phyloP scores from a whole-genome alignment of 768 basidiomycete genomes.

The Candolleomyces efflorescens region DNA sequence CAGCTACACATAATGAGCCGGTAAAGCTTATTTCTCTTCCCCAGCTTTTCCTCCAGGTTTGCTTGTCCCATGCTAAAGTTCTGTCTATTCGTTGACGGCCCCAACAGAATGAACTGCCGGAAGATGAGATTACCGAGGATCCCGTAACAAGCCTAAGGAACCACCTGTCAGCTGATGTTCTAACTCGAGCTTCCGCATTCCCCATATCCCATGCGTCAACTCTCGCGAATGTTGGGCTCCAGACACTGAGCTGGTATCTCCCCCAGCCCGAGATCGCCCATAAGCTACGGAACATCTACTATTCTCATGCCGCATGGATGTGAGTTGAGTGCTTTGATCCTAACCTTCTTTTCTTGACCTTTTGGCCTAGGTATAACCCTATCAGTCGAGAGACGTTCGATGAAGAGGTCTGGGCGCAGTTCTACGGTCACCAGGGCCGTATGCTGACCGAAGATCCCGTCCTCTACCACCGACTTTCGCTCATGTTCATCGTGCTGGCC shows the following conservation, averaged over 20 bases:
- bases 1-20: conserved; percentile 6
- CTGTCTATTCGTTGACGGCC: conserved; percentile 49
- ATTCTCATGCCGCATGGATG: conserved; percentile 69
- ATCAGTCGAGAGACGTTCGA: conserved; percentile 58
- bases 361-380: conserved; percentile 56
- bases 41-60: conserved; percentile 74
- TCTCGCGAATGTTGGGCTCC: conserved; percentile 45
- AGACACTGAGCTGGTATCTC: conserved; percentile 65
- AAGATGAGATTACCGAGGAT: conserved; percentile 40
- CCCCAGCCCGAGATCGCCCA: conserved; percentile 57
- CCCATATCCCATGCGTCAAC: conserved; percentile 47
- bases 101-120: conserved; percentile 41
- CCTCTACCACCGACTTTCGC: conserved; percentile 55
- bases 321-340: conserved; percentile 20
- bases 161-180: conserved; percentile 58
- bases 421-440: conserved; percentile 47
- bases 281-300: conserved; percentile 59
- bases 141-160: conserved; percentile 45
- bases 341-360: neutral
- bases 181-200: conserved; percentile 61
- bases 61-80: conserved; percentile 8
- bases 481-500: conserved; percentile 64
- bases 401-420: conserved; percentile 52
- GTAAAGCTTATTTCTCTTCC: neutral
- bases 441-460: conserved; percentile 48